Conservation (phyloP, 768 basidiomycete species). For the Tephrocybe rancida region DNA sequence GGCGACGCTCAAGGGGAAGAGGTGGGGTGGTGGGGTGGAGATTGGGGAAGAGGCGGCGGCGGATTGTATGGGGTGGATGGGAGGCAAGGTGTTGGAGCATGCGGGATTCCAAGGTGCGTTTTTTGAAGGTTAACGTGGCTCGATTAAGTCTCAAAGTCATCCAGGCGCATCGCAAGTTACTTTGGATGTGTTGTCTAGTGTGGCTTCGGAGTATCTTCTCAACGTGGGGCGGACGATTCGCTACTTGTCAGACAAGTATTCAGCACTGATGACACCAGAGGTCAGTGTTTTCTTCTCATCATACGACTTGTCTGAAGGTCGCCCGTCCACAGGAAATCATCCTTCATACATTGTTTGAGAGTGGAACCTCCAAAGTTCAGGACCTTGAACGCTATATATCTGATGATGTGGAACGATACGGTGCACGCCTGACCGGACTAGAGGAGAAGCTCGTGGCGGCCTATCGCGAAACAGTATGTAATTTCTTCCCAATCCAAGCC, state of each 20-base stretch:
- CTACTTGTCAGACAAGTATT: constrained; percentile 81
- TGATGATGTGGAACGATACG: constrained; percentile 87
- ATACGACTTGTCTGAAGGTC: constrained; percentile 8
- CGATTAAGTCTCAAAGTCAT: background rate
- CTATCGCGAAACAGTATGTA: constrained; percentile 77
- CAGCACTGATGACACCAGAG: constrained; percentile 80
- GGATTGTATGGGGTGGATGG: constrained; percentile 73
- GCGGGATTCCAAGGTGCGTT: constrained; percentile 86
- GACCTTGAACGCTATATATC: constrained; percentile 87
- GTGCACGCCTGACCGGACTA: constrained; percentile 71
- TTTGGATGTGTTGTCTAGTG: constrained; percentile 74
- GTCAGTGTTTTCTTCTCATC: constrained; percentile 42
- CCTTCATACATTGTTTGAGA: constrained; percentile 88
- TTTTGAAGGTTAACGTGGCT: background rate
- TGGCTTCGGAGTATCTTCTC: constrained; percentile 77
- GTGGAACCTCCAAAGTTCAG: constrained; percentile 74
- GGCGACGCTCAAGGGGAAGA: constrained; percentile 28
- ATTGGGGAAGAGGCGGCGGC: constrained; percentile 61
- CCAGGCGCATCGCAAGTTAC: constrained; percentile 78
- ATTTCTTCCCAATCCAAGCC: background rate
- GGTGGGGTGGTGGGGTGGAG: constrained; percentile 42
- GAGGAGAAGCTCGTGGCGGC: constrained; percentile 86
- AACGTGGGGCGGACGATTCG: constrained; percentile 89
- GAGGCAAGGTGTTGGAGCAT: constrained; percentile 82
- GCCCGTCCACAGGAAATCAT: constrained; percentile 77